Base-by-base conservation (phyloP, 2,329 filamentous ascomycete genomes). In the Pestalotiopsis sp. region DNA sequence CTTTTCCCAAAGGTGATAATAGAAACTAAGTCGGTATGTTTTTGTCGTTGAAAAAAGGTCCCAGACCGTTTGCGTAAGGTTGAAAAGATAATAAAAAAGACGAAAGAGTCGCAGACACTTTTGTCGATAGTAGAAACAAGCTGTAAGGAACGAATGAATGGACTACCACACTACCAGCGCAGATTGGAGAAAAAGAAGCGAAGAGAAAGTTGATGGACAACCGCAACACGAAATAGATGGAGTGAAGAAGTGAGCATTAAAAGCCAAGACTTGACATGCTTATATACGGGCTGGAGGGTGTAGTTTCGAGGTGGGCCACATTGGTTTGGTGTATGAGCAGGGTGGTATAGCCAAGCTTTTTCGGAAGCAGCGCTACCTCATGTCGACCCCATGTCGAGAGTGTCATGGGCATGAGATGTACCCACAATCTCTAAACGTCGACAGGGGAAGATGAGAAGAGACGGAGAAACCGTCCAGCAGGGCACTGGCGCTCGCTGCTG, bases 41-140 rank as follows among this genome's bases (percentile, higher is more conserved):
- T 36, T 36, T 36, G 31, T 36, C 31, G 31, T 36, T 36, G 75
- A 80, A 78, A 52, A 52, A 77, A 81, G 84, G 85, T 87, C 80
- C 84, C 85, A 86, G 85, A 86, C 85, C 84, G 80, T 76, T 77
- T 76, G 75, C 74, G 76, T n/a, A 79, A 78, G 76, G 77, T 73
- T 76, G 76, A 77, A 80, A 83, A 17, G 9, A 52, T n/a, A 52
- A 45, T 83, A 78, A 36, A 36, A 36, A 36, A 36, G 31, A 36
- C 31, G 31, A 36, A 83, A 80, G 78, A 82, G 78, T 84, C 79
- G 81, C 80, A 81, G 81, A 84, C 80, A 78, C 61, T 64, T 52
- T 64, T 36, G 76, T 76, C 70, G 72, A 74, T 72, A 73, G 75
- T 72, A 75, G 72, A 74, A 69, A 77, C 79, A 80, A 80, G 77